Evolutionary conservation across 768 basidiomycete genomes (phyloP).

Genomic region (Lactifluus echinatus): DNA sequence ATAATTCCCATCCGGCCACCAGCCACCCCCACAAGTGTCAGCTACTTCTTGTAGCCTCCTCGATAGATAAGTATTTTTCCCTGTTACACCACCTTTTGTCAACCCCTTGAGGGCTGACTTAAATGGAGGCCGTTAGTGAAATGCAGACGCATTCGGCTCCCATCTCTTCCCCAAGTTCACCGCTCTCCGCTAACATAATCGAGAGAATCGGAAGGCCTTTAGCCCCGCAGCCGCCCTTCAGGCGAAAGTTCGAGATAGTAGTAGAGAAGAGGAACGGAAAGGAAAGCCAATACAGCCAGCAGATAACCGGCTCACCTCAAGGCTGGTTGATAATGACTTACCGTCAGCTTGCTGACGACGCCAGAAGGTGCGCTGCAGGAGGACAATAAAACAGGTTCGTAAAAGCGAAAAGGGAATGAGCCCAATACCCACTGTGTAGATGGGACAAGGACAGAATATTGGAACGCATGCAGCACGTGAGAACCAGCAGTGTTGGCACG

Average conservation of each 20-base stretch:
- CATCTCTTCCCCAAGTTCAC: background rate
- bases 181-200: background rate
- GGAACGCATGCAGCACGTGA: background rate
- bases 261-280: background rate
- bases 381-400: background rate
- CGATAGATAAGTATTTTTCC: background rate
- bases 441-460: background rate
- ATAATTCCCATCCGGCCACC: background rate
- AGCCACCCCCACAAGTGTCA: background rate
- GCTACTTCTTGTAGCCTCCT: background rate
- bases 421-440: background rate
- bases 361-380: background rate
- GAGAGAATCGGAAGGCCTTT: background rate
- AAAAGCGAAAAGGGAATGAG: background rate
- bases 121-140: background rate
- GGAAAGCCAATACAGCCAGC: background rate
- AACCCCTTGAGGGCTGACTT: constrained; percentile 12
- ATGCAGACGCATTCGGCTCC: background rate
- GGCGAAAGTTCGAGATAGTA: background rate
- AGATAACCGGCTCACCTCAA: background rate
- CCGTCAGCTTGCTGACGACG: background rate
- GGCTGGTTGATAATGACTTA: background rate
- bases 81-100: background rate
- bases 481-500: background rate
- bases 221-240: background rate